Conservation (phyloP, 2,329 filamentous ascomycete genomes). For the Pestalotiopsis sp. region DNA sequence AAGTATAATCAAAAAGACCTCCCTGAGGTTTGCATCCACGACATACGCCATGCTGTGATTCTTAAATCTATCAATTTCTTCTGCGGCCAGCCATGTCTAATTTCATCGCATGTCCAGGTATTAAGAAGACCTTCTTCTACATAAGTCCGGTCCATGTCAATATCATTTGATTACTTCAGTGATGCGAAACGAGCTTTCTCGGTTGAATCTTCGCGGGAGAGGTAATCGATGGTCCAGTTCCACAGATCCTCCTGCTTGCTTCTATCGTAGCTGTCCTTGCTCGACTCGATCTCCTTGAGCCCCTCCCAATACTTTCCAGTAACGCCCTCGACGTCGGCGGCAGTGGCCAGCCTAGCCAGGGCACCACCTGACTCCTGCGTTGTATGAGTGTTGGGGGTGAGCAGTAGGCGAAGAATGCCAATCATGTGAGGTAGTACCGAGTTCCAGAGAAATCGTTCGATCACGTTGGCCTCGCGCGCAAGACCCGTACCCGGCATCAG, state of each 20-base stretch:
- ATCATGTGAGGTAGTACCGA: slow-evolving; percentile 37
- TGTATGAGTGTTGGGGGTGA: slow-evolving; percentile 37
- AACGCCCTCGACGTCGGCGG: slow-evolving; percentile 31
- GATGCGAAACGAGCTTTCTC: too few relatives aligned
- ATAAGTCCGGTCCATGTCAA: too few relatives aligned
- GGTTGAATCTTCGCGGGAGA: too few relatives aligned
- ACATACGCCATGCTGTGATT: too few relatives aligned
- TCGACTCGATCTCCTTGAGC: slow-evolving; percentile 39
- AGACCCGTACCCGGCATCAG: slow-evolving; percentile 51
- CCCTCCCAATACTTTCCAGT: slow-evolving; percentile 49
- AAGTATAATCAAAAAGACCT: too few relatives aligned
- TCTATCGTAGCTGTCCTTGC: slow-evolving; percentile 44
- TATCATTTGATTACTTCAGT: too few relatives aligned
- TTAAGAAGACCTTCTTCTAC: too few relatives aligned
- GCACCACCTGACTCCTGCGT: slow-evolving; percentile 40
- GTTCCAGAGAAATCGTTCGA: slow-evolving; percentile 27
- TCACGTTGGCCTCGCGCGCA: slow-evolving; percentile 32
- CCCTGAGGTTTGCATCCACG: too few relatives aligned
- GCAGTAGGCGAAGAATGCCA: slow-evolving; percentile 35
- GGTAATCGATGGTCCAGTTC: slow-evolving; percentile 41
- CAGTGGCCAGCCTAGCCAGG: slow-evolving; percentile 43
- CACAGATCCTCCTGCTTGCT: slow-evolving; percentile 51
- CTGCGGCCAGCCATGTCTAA: too few relatives aligned
- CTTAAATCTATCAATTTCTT: too few relatives aligned
- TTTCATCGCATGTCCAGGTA: too few relatives aligned